Percentiles rank a stretch among this genome's conserved stretches.
Evolutionary conservation across 805 yeast species (phyloP).

Genomic region (Monosporozyma aerobia): DNA sequence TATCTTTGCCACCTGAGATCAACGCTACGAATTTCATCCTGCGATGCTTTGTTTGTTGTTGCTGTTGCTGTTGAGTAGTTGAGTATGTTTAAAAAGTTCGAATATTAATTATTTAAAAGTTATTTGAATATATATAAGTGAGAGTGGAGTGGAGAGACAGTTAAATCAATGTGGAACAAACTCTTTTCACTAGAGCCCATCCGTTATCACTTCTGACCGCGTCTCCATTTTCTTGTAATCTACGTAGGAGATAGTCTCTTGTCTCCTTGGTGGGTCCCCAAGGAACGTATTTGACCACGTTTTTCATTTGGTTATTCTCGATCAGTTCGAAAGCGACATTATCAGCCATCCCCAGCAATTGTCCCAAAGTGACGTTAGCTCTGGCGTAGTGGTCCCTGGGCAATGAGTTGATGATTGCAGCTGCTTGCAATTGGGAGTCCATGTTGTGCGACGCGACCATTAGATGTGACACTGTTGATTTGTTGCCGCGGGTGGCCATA

Average conservation of each 20-base stretch:
- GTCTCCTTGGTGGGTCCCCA: constrained; percentile 97
- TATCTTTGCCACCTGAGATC: constrained; percentile 94
- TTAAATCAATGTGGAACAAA: constrained; percentile 25
- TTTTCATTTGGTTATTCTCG: constrained; percentile 51
- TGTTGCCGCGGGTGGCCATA: constrained; percentile 37
- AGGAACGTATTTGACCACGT: constrained; percentile 88
- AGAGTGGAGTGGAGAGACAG: too few species aligned
- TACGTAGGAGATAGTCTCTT: constrained; percentile 76
- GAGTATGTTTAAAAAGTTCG: too few species aligned
- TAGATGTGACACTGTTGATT: constrained; percentile 57
- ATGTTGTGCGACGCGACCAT: constrained; percentile 89
- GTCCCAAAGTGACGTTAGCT: constrained; percentile 74
- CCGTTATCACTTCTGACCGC: constrained; percentile 82
- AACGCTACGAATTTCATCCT: constrained; percentile 85
- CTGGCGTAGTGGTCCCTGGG: constrained; percentile 42
- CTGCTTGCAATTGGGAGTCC: constrained; percentile 65
- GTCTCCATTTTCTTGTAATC: constrained; percentile 93
- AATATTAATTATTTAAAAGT: too few species aligned
- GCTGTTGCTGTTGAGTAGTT: too few species aligned
- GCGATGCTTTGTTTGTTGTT: not conserved
- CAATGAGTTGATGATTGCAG: constrained; percentile 38
- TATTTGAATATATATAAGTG: too few species aligned
- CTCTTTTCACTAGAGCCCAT: constrained; percentile 57
- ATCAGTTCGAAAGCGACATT: constrained; percentile 71
- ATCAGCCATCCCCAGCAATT: constrained; percentile 93